Base-by-base conservation (phyloP, 805 yeast species). In the Candida multigemmis region DNA sequence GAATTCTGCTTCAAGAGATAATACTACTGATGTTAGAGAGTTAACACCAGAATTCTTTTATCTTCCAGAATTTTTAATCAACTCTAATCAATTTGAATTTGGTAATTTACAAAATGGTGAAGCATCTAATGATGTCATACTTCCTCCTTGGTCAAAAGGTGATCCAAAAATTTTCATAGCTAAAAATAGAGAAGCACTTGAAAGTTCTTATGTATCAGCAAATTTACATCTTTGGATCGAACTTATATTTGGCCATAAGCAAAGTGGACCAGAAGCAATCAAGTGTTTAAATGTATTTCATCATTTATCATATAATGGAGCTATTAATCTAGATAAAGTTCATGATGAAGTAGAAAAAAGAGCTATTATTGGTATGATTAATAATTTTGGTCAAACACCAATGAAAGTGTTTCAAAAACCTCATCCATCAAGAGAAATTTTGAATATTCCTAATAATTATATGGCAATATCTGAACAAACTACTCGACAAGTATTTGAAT, bases 321-420 rank as follows among this genome's bases (percentile, higher is more conserved):
- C 87, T 0, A 76, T 82, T 12, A 74, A 85, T 45, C 54, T 85
- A 28, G 94, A 83, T 34, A 65, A 64, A 13, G 77, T 85, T 31
- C 64, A 71, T 33, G 87, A 84, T 44, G 84, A 75, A 19, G 64
- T 68, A 34, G 94, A 85, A 49, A 66, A 77, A 36, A 61, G 74
- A 20, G 89, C 94, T 1, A 65, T 80, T 3, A 79, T 84, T 13
- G 87, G 94, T 2, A 80, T 81, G 40, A 85, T 85, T 27, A 91
- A 86, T 46, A 85, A 85, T 50, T 85, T 85, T 61, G 96, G 96
- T 0, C 96, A 85, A 46, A 85, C 94, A 0, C 96, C 96, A 2
- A 44, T 68, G 25, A 82, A 79, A 39, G 55, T 86, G 7, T 83
- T 86, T 40, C 58, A 55, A 11, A 68, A 66, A 27, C 78, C 86